phyloP scores from a whole-genome alignment of 2,329 filamentous ascomycete genomes.

The Talaromyces funiculosus region DNA sequence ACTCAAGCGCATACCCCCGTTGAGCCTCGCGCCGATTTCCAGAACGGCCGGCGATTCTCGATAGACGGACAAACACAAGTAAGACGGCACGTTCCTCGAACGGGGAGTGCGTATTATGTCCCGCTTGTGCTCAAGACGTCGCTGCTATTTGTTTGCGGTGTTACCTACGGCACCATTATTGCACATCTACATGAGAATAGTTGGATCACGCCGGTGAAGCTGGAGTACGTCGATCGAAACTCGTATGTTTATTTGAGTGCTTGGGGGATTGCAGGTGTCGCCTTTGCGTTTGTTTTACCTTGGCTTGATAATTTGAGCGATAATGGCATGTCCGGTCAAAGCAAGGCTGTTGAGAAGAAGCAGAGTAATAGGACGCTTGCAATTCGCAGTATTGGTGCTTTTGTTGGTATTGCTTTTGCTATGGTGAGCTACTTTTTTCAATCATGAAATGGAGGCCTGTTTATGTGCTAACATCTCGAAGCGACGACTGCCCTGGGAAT shows the following conservation, averaged over 20 bases:
- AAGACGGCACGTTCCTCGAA: constrained; percentile 30
- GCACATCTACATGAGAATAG: constrained; percentile 69
- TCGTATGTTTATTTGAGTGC: constrained; percentile 65
- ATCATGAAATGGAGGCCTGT: background rate
- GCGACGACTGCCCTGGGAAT: constrained; percentile 89
- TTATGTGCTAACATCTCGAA: constrained; percentile 12
- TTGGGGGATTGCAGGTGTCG: constrained; percentile 77
- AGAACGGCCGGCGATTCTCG: constrained; percentile 24
- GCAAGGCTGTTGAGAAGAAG: constrained; percentile 6
- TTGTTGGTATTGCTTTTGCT: constrained; percentile 68
- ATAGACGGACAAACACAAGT: background rate
- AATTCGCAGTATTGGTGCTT: constrained; percentile 63
- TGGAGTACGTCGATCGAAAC: constrained; percentile 51
- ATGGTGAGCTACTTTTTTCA: constrained; percentile 54
- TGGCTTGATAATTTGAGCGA: constrained; percentile 77
- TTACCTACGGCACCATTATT: constrained; percentile 76
- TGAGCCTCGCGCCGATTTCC: constrained; percentile 2
- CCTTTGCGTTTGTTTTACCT: constrained; percentile 72
- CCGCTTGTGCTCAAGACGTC: constrained; percentile 54
- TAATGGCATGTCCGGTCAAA: constrained; percentile 31
- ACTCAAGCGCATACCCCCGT: constrained; percentile 57
- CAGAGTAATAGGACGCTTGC: constrained; percentile 56
- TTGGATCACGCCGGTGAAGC: constrained; percentile 56
- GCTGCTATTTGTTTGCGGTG: constrained; percentile 71
- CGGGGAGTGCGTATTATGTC: constrained; percentile 40